Evolutionary conservation across 208 protist species (phyloP).

Genomic region (Leishmania aethiopica): DNA sequence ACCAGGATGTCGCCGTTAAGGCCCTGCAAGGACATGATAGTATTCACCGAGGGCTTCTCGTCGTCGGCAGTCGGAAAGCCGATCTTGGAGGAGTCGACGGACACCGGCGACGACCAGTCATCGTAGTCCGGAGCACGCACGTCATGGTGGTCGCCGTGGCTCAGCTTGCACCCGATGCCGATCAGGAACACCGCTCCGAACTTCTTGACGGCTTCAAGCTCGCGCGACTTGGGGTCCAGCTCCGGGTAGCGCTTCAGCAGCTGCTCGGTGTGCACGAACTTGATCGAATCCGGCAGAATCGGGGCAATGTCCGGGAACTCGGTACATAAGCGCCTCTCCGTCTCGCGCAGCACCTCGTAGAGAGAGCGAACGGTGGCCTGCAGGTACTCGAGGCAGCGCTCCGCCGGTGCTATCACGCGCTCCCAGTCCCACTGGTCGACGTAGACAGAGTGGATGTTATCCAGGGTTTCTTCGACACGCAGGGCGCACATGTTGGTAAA

Average conservation of each 20-base stretch:
- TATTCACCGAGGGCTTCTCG: slow-evolving; percentile 48
- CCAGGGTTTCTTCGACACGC: slow-evolving; percentile 87
- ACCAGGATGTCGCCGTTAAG: slow-evolving; percentile 93
- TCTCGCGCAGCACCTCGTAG: slow-evolving; percentile 68
- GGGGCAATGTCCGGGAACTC: slow-evolving; percentile 50
- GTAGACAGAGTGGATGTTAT: slow-evolving; percentile 89
- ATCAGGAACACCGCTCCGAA: slow-evolving; percentile 92
- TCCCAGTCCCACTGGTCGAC: slow-evolving; percentile 96
- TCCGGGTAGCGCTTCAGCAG: slow-evolving; percentile 80
- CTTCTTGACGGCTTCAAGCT: slow-evolving; percentile 67
- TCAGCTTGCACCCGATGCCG: slow-evolving; percentile 86
- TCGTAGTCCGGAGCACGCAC: slow-evolving; percentile 92
- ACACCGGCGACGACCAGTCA: slow-evolving; percentile 89
- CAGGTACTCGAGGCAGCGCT: slow-evolving; percentile 78
- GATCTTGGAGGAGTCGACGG: slow-evolving; percentile 29
- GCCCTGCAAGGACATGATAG: slow-evolving; percentile 59
- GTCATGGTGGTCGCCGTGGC: slow-evolving; percentile 82
- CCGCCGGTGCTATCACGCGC: slow-evolving; percentile 58
- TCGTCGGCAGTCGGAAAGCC: slow-evolving; percentile 38
- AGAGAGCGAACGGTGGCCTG: slow-evolving; percentile 67
- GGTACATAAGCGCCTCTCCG: slow-evolving; percentile 63
- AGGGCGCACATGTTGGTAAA: slow-evolving; percentile 89
- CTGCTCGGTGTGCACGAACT: slow-evolving; percentile 86
- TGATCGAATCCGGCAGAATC: slow-evolving; percentile 80
- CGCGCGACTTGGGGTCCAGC: slow-evolving; percentile 82